Conservation (phyloP, 23 red algal genomes). For the Gracilaria domingensis region DNA sequence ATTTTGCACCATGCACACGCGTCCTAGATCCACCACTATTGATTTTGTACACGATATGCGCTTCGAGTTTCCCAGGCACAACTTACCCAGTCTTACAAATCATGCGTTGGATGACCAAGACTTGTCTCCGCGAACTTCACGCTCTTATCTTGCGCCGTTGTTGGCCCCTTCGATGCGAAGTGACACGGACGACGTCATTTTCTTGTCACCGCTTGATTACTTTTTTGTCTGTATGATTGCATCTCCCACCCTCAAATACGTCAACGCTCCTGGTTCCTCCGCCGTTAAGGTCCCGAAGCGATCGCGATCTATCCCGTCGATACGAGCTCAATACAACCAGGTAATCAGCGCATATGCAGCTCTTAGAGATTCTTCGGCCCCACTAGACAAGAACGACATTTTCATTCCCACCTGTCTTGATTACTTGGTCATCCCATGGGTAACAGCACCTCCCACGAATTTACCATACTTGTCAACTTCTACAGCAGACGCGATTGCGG, state of each 20-base stretch:
- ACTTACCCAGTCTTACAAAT: slow-evolving; percentile 38
- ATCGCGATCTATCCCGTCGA: slow-evolving; percentile 52
- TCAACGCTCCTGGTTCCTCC: slow-evolving; percentile 12
- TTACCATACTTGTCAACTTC: slow-evolving; percentile 39
- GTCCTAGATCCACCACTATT: neutral
- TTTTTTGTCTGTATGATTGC: slow-evolving; percentile 67
- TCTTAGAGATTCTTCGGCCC: neutral
- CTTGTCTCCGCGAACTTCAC: neutral
- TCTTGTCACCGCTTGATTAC: slow-evolving; percentile 46
- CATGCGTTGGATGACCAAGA: slow-evolving; percentile 22
- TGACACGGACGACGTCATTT: slow-evolving; percentile 43
- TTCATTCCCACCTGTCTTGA: slow-evolving; percentile 58
- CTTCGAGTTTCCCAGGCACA: slow-evolving; percentile 43
- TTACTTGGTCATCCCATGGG: slow-evolving; percentile 40
- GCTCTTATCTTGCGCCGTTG: slow-evolving; percentile 43
- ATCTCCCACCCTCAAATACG: slow-evolving; percentile 55
- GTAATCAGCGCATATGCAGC: slow-evolving; percentile 42
- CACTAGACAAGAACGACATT: slow-evolving; percentile 7
- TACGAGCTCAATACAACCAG: slow-evolving; percentile 64
- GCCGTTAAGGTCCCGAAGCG: slow-evolving; percentile 5
- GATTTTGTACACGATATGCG: slow-evolving; percentile 47
- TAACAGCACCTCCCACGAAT: neutral
- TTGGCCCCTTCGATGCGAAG: neutral
- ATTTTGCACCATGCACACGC: slow-evolving; percentile 30
- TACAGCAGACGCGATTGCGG: slow-evolving; percentile 40